Base-by-base conservation (phyloP, 2,329 filamentous ascomycete species). In the Curvularia verruculosa region DNA sequence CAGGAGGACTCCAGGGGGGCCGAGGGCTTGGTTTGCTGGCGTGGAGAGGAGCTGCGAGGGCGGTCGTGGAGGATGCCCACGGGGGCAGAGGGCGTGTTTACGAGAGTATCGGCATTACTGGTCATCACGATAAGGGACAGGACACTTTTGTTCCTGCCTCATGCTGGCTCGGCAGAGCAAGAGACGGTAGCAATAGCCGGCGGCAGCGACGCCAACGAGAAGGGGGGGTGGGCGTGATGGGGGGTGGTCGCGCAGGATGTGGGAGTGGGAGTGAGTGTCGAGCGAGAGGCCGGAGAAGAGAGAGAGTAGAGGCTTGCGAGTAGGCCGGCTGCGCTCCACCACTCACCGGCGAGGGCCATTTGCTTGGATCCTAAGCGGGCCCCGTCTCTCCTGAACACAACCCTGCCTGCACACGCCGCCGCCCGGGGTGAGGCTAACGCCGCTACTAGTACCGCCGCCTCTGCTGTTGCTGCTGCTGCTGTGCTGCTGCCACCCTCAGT, bases 91-190 rank as follows among this genome's bases (percentile, higher is more conserved):
- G 69, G 67, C 64, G 69, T 60, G 60, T 70, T 72, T 65, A 75
- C 65, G 57, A 65, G 67, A 61, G 66, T 40, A 51, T 71, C 67
- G 66, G 66, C 74, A 75, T 75, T 76, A 73, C 72, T 76, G 70
- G 72, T 73, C 74, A 76, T 76, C 54, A 75, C 73, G 72, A 73
- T 66, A 61, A 58, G 66, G 67, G 71, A 73, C 72, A 75, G 73
- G 73, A 72, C 69, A 60, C 68, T 59, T 61, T 61, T 67, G 71
- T 61, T 72, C 72, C 74, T 75, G 74, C 74, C 74, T 74, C 74
- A 75, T 75, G 69, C 68, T 70, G 70, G 67, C 67, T 70, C 61
- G 46, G 65, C 61, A 64, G 66, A 67, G 64, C 61, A 67, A 69
- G 63, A 61, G 64, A 65, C 61, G 65, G 50, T 49, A 51, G 50